Conservation (phyloP, 2,329 filamentous ascomycete species). For the Aspergillus novofumigatus region DNA sequence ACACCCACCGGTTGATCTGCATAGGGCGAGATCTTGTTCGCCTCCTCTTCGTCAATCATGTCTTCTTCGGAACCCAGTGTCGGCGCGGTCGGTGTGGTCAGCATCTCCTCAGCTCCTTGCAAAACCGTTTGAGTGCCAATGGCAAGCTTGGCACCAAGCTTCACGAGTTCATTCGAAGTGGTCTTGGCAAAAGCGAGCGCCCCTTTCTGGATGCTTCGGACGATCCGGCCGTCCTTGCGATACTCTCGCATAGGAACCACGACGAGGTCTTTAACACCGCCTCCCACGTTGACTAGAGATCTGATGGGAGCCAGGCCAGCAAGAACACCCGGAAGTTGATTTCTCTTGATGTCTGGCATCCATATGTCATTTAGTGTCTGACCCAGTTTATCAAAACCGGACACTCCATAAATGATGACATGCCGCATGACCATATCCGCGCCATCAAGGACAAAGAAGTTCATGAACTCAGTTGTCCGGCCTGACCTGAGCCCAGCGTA, state of each 20-base stretch:
- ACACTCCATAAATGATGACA: slow-evolving; percentile 87
- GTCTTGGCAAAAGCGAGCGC: slow-evolving; percentile 86
- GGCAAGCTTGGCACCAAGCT: slow-evolving; percentile 87
- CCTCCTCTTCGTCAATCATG: slow-evolving; percentile 62
- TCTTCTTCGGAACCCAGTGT: slow-evolving; percentile 54
- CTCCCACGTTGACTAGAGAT: slow-evolving; percentile 84
- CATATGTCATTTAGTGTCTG: slow-evolving; percentile 91
- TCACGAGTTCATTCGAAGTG: slow-evolving; percentile 90
- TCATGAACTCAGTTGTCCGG: slow-evolving; percentile 97
- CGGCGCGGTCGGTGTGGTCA: slow-evolving; percentile 40
- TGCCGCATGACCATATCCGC: slow-evolving; percentile 81
- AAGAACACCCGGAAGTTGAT: slow-evolving; percentile 83
- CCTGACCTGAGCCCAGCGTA: slow-evolving; percentile 89
- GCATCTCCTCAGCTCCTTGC: slow-evolving; percentile 78
- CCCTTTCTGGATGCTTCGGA: slow-evolving; percentile 88
- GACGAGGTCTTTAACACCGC: slow-evolving; percentile 78
- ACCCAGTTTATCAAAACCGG: slow-evolving; percentile 84
- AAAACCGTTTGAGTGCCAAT: slow-evolving; percentile 93
- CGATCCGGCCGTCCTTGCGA: slow-evolving; percentile 84
- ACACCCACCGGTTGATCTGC: slow-evolving; percentile 91
- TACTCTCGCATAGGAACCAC: slow-evolving; percentile 91
- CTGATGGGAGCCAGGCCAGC: slow-evolving; percentile 87
- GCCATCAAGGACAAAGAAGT: slow-evolving; percentile 88
- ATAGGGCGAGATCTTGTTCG: slow-evolving; percentile 81
- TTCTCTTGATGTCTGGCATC: slow-evolving; percentile 87